A percentile compares a stretch with the other conserved stretches of the same genome.
Conservation (phyloP, 495 filamentous ascomycete genomes). For the Apiosordaria backusii region DNA sequence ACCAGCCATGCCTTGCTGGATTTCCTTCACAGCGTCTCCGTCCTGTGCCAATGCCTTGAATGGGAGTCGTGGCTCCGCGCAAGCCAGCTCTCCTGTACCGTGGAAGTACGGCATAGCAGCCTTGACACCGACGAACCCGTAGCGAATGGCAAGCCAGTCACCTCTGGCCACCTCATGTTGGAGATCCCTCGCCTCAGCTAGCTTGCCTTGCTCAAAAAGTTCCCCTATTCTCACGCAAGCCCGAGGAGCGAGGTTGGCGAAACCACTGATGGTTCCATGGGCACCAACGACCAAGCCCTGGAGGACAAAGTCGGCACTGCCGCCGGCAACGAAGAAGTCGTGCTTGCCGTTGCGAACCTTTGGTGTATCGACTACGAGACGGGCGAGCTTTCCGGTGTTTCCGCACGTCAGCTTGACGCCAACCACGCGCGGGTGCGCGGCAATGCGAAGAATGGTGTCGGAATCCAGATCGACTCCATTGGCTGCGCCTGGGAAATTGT, state of each 20-base stretch:
- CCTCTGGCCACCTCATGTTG: conserved; percentile 68
- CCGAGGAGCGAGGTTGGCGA: conserved; percentile 74
- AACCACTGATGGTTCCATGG: conserved; percentile 74
- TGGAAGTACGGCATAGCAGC: conserved; percentile 70
- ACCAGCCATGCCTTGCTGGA: conserved; percentile 16
- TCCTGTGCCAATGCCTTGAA: conserved; percentile 20
- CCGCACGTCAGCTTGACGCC: conserved; percentile 87
- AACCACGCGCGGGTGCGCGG: conserved; percentile 69
- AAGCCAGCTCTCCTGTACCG: conserved; percentile 55
- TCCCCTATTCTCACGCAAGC: conserved; percentile 70
- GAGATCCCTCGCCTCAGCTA: conserved; percentile 64
- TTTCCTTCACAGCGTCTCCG: conserved; percentile 11
- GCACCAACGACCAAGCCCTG: conserved; percentile 74
- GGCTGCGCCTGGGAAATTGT: conserved; percentile 83
- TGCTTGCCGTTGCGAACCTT: conserved; percentile 35
- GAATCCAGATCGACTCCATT: conserved; percentile 80
- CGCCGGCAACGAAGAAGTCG: conserved; percentile 73
- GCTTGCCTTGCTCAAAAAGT: conserved; percentile 63
- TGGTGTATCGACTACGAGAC: conserved; percentile 58
- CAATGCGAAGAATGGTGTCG: conserved; percentile 70
- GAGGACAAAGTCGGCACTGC: conserved; percentile 79
- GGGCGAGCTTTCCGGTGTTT: conserved; percentile 82
- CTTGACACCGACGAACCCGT: conserved; percentile 79
- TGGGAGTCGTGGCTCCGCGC: conserved; percentile 23
- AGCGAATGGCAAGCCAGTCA: conserved; percentile 79